Evolutionary conservation across 1,284 basidiomycete genomes (phyloP).

Genomic region (Ustilago sp.): DNA sequence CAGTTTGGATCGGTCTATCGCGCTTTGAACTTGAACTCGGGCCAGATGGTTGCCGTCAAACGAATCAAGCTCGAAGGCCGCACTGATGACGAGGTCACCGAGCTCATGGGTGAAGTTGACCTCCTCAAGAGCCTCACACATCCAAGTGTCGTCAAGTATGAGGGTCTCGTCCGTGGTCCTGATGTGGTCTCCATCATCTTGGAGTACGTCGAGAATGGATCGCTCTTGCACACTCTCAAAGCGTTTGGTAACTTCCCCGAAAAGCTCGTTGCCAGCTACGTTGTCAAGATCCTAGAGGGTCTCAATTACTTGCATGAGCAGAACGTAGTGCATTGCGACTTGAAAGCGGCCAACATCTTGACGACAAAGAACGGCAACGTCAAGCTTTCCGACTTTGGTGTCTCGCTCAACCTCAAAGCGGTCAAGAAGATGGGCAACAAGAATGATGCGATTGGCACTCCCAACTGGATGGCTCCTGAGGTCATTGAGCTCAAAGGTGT

Average conservation of each 20-base stretch:
- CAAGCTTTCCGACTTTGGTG: slow-evolving; percentile 74
- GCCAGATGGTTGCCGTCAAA: slow-evolving; percentile 77
- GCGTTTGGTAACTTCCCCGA: slow-evolving; percentile 85
- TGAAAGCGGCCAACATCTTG: slow-evolving; percentile 74
- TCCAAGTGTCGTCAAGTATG: slow-evolving; percentile 94
- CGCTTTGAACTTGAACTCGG: slow-evolving; percentile 81
- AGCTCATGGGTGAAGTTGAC: slow-evolving; percentile 98
- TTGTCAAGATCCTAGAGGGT: slow-evolving; percentile 86
- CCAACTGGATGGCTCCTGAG: slow-evolving; percentile 99
- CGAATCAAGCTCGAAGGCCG: slow-evolving; percentile 96
- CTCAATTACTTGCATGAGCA: slow-evolving; percentile 95
- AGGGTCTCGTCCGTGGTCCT: slow-evolving; percentile 75
- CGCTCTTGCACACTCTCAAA: slow-evolving; percentile 76
- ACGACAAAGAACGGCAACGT: slow-evolving; percentile 74
- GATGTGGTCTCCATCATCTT: slow-evolving; percentile 71
- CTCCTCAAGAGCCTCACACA: slow-evolving; percentile 97
- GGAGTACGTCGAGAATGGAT: slow-evolving; percentile 76
- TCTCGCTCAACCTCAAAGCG: slow-evolving; percentile 67
- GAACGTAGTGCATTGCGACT: slow-evolving; percentile 75
- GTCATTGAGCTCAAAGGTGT: slow-evolving; percentile 80
- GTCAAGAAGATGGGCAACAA: slow-evolving; percentile 79
- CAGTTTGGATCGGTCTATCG: slow-evolving; percentile 96
- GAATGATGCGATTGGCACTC: slow-evolving; percentile 82
- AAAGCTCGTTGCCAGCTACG: slow-evolving; percentile 93
- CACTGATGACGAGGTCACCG: slow-evolving; percentile 98